Evolutionary conservation across 176 grass and related monocot species (phyloP), one percentile per base, ranked within the genome.

Genomic region (Alopecurus myosuroides): DNA sequence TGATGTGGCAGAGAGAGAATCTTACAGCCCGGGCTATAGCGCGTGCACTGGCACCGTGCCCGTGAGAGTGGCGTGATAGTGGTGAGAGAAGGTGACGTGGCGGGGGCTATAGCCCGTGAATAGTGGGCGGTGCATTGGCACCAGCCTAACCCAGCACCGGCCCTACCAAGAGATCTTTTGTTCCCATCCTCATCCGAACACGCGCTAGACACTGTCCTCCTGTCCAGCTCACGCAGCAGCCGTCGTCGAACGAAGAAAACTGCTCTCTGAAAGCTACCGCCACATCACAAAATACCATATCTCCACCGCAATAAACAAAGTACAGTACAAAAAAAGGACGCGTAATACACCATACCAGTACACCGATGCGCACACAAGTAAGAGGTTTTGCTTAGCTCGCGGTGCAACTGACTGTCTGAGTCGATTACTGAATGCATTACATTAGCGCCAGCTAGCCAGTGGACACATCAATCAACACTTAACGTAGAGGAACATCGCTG

Each of bases 181-280:
- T 15, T 51, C 28, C 17, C 50, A 69, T 50, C 29, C 49, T 70
- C 40, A 81, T 52, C 77, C 22, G 22, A 80, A 46, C 5, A 28
- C 66, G n/a, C 70, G 57, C 45, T 67, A 79, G 33, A 75, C 60
- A 37, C 40, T 57, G 74, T 78, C 86, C 34, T 78, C 86, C 34
- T 35, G 34, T 35, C 36, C 74, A 23, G 18, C 41, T 51, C 86
- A 26, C 15, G 34, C 34, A 39, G 4, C 63, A 66, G 31, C 30
- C 64, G 30, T 37, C 31, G 9, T 39, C 51, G 6, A 18, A 9
- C 17, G 3, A 45, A 45, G 35, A 55, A 29, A 74, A 23, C 70
- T 33, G 37, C 17, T 4, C 17, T 23, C 34, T 7, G 36, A 70
- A 41, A 70, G 17, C 76, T 18, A 19, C 56, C 14, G 25, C 56